phyloP scores from a whole-genome alignment of 768 basidiomycete genomes.

The Mycena olivaceomarginata region DNA sequence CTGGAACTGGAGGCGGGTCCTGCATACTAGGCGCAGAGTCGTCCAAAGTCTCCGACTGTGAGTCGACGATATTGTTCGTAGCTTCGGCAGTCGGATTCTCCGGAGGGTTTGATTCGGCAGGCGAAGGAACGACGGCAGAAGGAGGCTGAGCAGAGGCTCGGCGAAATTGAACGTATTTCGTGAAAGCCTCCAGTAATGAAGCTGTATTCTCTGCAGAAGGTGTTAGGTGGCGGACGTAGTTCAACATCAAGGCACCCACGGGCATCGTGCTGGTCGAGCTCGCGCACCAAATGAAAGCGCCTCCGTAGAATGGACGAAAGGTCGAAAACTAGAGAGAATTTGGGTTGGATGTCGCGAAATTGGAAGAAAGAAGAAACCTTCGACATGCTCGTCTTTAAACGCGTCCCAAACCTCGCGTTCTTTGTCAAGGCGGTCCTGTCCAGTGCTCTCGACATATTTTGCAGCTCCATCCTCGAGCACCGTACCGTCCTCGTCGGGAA shows the following conservation, averaged over 20 bases:
- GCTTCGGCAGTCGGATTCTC: background rate
- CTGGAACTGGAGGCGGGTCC: background rate
- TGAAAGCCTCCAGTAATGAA: conserved; percentile 18
- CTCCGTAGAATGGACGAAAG: conserved; percentile 85
- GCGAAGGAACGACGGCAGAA: background rate
- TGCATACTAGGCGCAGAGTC: background rate
- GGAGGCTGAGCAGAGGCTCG: conserved; percentile 12
- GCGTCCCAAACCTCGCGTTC: conserved; percentile 84
- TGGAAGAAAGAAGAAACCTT: conserved; percentile 61
- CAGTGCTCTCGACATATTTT: conserved; percentile 32
- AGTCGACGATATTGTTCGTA: background rate
- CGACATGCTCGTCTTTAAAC: conserved; percentile 87
- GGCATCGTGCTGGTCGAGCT: conserved; percentile 78
- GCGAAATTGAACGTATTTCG: conserved; percentile 37
- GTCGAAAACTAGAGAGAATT: conserved; percentile 74
- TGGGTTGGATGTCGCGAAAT: conserved; percentile 5
- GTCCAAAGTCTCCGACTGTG: background rate
- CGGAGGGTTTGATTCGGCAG: background rate
- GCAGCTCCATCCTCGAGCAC: background rate
- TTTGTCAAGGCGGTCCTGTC: conserved; percentile 60
- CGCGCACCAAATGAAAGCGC: conserved; percentile 80
- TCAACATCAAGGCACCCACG: background rate
- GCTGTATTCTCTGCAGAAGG: conserved; percentile 22
- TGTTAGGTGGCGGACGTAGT: background rate
- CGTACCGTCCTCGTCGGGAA: conserved; percentile 50